Conservation (phyloP, 257 asterid genomes). For the Dorcoceras hygrometricum region DNA sequence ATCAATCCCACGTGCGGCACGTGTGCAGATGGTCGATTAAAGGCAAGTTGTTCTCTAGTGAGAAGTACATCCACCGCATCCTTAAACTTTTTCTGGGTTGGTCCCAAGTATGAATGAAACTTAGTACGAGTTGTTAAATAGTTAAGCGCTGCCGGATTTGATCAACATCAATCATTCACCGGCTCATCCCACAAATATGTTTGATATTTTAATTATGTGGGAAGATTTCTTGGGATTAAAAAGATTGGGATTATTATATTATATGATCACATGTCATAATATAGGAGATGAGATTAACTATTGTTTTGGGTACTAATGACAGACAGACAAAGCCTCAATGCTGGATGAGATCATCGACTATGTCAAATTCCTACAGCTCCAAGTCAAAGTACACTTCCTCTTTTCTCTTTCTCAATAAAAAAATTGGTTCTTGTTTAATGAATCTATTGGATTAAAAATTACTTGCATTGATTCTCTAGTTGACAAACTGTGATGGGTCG, state of each 20-base stretch:
- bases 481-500: constrained; percentile 39
- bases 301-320: constrained; percentile 43
- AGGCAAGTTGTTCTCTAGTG: no score
- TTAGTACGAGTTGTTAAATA: no score
- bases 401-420: constrained; percentile 21
- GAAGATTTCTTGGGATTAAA: not conserved
- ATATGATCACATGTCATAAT: no score
- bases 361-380: constrained; percentile 96
- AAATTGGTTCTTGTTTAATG: not conserved
- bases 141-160: no score
- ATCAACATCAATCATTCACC: no score
- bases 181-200: not conserved
- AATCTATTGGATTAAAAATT: constrained; percentile 10
- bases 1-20: not conserved
- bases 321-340: constrained; percentile 97
- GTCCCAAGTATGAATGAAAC: no score
- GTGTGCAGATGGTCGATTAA: not conserved
- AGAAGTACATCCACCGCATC: not conserved
- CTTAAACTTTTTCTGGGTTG: not conserved
- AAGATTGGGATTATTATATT: not conserved
- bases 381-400: constrained; percentile 78
- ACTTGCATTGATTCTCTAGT: constrained; percentile 33
- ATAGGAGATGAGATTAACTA: constrained; percentile 19
- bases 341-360: constrained; percentile 96
- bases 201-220: no score